Conservation (phyloP, 2,329 filamentous ascomycete genomes). For the Xylaria sp. region DNA sequence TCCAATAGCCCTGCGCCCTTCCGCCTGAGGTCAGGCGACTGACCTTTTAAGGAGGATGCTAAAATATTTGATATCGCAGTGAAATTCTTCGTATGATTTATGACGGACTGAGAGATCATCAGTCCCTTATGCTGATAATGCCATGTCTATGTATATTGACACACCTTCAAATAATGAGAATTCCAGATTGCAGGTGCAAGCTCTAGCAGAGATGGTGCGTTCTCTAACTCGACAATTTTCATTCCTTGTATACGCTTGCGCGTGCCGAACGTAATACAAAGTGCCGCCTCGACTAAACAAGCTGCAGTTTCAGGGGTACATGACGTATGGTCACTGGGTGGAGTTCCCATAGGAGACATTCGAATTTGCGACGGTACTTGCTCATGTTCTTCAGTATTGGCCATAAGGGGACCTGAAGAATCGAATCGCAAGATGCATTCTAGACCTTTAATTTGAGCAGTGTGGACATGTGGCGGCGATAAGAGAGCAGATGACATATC, state of each 20-base stretch:
- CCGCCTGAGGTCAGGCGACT: slow-evolving; percentile 41
- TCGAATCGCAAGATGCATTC: slow-evolving; percentile 42
- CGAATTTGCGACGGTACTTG: background rate
- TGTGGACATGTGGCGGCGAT: slow-evolving; percentile 45
- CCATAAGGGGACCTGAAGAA: background rate
- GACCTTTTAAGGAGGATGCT: slow-evolving; percentile 36
- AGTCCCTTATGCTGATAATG: background rate
- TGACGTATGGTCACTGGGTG: background rate
- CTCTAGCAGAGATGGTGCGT: slow-evolving; percentile 33
- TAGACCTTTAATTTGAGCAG: slow-evolving; percentile 46
- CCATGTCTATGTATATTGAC: background rate
- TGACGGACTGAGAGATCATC: slow-evolving; percentile 35
- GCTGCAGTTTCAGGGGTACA: slow-evolving; percentile 8
- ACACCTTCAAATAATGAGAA: slow-evolving; percentile 34
- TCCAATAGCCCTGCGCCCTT: slow-evolving; percentile 36
- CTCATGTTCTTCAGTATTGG: background rate
- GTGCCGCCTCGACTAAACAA: slow-evolving; percentile 27
- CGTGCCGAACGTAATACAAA: slow-evolving; percentile 31
- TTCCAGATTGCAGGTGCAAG: slow-evolving; percentile 40
- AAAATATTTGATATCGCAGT: slow-evolving; percentile 43
- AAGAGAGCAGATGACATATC: slow-evolving; percentile 48
- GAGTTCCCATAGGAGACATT: background rate
- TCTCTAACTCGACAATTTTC: slow-evolving; percentile 4
- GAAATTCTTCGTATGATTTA: slow-evolving; percentile 41
- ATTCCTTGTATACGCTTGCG: slow-evolving; percentile 22